phyloP scores from a whole-genome alignment of 2,329 filamentous ascomycete genomes.

The Metarhizium anisopliae region DNA sequence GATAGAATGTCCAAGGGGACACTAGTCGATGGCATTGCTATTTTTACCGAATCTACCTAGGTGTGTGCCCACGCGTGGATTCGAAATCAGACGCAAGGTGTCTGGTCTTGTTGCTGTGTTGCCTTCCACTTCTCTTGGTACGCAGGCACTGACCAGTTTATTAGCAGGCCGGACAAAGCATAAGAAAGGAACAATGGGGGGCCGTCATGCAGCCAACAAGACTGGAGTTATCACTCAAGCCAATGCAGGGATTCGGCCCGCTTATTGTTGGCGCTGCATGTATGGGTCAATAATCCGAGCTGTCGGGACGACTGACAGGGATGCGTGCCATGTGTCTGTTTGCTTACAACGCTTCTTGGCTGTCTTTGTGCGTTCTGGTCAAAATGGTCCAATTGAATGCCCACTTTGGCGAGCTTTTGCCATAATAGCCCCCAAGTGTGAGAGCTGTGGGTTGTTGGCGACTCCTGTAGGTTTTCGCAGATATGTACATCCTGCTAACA shows the following conservation, averaged over 20 bases:
- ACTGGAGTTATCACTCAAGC: neutral
- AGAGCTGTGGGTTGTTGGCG: neutral
- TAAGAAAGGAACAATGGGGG: neutral
- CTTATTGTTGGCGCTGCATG: slow-evolving; percentile 3
- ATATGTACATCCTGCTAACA: neutral
- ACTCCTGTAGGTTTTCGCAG: neutral
- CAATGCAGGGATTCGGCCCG: slow-evolving; percentile 6
- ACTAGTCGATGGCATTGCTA: neutral
- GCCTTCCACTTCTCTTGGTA: neutral
- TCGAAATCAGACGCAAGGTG: neutral
- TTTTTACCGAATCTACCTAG: neutral
- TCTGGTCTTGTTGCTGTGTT: neutral
- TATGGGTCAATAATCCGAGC: slow-evolving; percentile 5
- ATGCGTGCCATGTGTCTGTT: neutral
- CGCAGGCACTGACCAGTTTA: neutral
- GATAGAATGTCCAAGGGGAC: neutral
- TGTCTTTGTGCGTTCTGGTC: neutral
- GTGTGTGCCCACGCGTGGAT: neutral
- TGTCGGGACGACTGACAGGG: slow-evolving; percentile 6
- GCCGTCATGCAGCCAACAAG: neutral
- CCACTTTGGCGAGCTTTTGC: neutral
- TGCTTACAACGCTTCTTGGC: neutral
- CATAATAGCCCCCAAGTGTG: neutral
- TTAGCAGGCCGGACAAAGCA: neutral
- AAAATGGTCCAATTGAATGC: neutral